Conservation (phyloP, 2,329 filamentous ascomycete species). For the Clonostachys byssicola region DNA sequence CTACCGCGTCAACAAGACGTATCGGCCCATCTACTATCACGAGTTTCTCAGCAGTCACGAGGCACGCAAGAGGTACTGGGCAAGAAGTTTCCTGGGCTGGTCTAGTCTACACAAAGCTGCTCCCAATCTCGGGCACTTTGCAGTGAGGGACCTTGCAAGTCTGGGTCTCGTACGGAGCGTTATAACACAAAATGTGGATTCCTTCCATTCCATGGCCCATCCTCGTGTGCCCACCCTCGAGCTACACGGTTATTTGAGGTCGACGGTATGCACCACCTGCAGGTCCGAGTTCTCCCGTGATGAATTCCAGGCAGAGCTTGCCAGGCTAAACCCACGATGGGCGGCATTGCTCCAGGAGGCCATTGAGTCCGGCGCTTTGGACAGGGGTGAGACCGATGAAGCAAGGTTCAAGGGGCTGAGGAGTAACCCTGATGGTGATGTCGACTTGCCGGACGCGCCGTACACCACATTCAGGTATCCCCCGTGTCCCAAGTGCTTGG, state of each 20-base stretch:
- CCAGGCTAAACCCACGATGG: slow-evolving; percentile 83
- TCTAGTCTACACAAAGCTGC: slow-evolving; percentile 71
- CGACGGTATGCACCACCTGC: slow-evolving; percentile 78
- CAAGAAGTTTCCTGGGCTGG: slow-evolving; percentile 91
- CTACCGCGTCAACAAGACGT: slow-evolving; percentile 86
- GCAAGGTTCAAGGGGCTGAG: slow-evolving; percentile 66
- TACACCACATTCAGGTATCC: slow-evolving; percentile 92
- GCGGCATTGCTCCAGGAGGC: slow-evolving; percentile 69
- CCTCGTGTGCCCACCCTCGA: slow-evolving; percentile 73
- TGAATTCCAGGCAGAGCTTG: slow-evolving; percentile 71
- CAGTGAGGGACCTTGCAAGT: slow-evolving; percentile 66
- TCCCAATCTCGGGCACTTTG: slow-evolving; percentile 77
- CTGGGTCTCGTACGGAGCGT: slow-evolving; percentile 72
- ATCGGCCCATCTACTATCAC: slow-evolving; percentile 87
- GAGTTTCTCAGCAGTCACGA: slow-evolving; percentile 83
- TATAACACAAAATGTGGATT: slow-evolving; percentile 96
- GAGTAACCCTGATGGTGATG: slow-evolving; percentile 91
- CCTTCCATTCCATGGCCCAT: slow-evolving; percentile 79
- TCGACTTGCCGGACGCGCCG: slow-evolving; percentile 80
- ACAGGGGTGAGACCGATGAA: slow-evolving; percentile 71
- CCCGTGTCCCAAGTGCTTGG: slow-evolving; percentile 76
- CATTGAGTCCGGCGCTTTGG: slow-evolving; percentile 68
- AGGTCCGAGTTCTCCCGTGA: slow-evolving; percentile 65
- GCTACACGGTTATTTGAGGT: slow-evolving; percentile 85
- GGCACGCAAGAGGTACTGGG: slow-evolving; percentile 91